Conservation (phyloP, 768 basidiomycete genomes). For the Tephrocybe sp. region DNA sequence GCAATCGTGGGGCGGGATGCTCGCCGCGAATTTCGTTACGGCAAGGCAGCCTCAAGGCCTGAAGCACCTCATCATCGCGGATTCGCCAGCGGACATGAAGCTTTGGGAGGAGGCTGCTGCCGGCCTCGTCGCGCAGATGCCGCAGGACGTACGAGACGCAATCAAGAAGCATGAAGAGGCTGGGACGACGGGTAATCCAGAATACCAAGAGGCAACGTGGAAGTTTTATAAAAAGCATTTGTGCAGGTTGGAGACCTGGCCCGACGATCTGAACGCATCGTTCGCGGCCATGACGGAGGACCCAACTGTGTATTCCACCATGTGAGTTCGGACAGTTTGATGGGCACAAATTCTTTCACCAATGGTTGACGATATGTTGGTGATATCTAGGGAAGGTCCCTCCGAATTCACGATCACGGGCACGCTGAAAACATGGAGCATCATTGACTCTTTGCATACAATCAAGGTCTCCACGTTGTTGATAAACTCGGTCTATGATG, state of each 20-base stretch:
- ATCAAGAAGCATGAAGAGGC: constrained; percentile 17
- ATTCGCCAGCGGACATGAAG: constrained; percentile 27
- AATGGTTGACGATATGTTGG: constrained; percentile 5
- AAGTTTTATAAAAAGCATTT: constrained; percentile 26
- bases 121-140: constrained; percentile 12
- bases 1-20: constrained; percentile 60
- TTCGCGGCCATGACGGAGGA: constrained; percentile 22
- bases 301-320: constrained; percentile 26
- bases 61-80: constrained; percentile 29
- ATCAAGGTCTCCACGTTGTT: constrained; percentile 39
- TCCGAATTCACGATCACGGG: constrained; percentile 17
- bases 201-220: constrained; percentile 19
- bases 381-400: constrained; percentile 14
- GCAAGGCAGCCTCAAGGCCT: constrained; percentile 37
- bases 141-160: not conserved
- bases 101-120: constrained; percentile 21
- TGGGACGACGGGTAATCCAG: constrained; percentile 18
- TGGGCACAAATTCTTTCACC: constrained; percentile 24
- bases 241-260: constrained; percentile 24
- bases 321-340: constrained; percentile 19
- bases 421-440: constrained; percentile 41
- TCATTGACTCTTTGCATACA: constrained; percentile 40
- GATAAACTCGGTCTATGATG: constrained; percentile 44
- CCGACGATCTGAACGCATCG: constrained; percentile 20
- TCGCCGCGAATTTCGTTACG: constrained; percentile 39